phyloP scores from a whole-genome alignment of 257 asterid genomes.

The Oldenlandia corymbosa region DNA sequence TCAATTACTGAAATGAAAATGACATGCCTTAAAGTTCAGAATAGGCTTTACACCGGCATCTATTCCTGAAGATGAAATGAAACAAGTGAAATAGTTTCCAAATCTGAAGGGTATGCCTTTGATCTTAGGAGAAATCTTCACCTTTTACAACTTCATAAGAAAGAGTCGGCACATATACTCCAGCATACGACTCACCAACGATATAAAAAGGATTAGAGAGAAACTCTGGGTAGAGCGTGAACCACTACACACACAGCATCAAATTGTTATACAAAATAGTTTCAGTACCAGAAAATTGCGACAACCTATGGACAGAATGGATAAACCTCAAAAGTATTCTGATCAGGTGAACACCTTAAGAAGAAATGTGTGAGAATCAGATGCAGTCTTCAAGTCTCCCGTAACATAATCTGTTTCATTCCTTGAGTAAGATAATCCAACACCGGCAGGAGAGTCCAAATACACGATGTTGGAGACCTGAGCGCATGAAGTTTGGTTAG shows the following conservation, averaged over 20 bases:
- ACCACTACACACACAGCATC: constrained; percentile 60
- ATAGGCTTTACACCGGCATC: constrained; percentile 61
- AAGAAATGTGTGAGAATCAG: constrained; percentile 72
- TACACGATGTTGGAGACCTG: constrained; percentile 76
- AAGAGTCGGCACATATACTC: constrained; percentile 89
- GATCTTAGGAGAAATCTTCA: constrained; percentile 28
- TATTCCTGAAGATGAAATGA: constrained; percentile 41
- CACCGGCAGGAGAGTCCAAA: constrained; percentile 94
- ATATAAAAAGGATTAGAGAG: constrained; percentile 67
- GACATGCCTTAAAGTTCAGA: constrained; percentile 72
- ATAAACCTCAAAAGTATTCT: neutral
- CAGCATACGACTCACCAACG: constrained; percentile 94
- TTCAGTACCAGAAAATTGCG: neutral
- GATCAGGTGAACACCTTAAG: constrained; percentile 51
- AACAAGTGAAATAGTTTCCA: constrained; percentile 1
- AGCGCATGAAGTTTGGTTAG: constrained; percentile 7
- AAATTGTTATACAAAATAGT: constrained; percentile 8
- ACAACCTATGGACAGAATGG: neutral
- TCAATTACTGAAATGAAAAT: constrained; percentile 7
- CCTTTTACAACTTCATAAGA: constrained; percentile 77
- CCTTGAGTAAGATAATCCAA: constrained; percentile 75
- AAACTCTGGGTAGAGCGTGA: constrained; percentile 79
- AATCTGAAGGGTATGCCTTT: constrained; percentile 11
- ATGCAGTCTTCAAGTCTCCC: constrained; percentile 77
- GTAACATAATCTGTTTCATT: constrained; percentile 64